A percentile compares a stretch with the other conserved stretches of the same genome.
These are phyloP conservation scores for Solanum bulbocastanum DNA, from an alignment of 257 asterid species.

Conservation along the genomic window DNA sequence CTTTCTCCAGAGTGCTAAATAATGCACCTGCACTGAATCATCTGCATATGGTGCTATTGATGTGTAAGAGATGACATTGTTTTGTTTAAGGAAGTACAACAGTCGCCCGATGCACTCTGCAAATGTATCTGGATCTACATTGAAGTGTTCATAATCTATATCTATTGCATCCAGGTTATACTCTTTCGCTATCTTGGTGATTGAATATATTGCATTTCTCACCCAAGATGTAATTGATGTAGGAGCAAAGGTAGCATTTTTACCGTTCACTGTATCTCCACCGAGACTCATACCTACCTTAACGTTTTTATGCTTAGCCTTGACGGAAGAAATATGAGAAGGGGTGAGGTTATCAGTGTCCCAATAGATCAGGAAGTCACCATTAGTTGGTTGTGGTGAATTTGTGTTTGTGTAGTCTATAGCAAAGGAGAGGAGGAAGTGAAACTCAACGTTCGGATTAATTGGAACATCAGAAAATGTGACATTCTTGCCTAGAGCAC, in stretches of 20 bases:
- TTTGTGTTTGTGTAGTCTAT: conserved; percentile 42
- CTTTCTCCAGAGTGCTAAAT: conserved; percentile 56
- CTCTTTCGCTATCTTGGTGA: conserved; percentile 28
- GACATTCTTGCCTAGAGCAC: conserved; percentile 40
- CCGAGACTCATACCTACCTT: conserved; percentile 63
- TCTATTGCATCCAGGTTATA: conserved; percentile 65
- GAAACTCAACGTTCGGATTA: conserved; percentile 29
- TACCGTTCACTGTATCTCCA: conserved; percentile 33
- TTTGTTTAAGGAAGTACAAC: conserved; percentile 42
- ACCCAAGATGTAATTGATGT: conserved; percentile 46
- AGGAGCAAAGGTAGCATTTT: conserved; percentile 35
- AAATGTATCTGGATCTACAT: conserved; percentile 49
- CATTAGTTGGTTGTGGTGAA: conserved; percentile 44
- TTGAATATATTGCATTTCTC: conserved; percentile 48
- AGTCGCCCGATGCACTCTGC: conserved; percentile 62
- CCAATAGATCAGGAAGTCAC: conserved; percentile 49
- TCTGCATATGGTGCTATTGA: conserved; percentile 64
- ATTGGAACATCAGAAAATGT: conserved; percentile 45
- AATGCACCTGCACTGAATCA: conserved; percentile 33
- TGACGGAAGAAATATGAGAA: conserved; percentile 39
- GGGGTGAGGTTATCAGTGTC: conserved; percentile 48
- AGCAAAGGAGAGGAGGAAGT: conserved; percentile 66
- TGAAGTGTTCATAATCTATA: conserved; percentile 69
- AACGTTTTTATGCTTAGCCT: conserved; percentile 40
- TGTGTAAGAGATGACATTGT: conserved; percentile 30